Conservation (phyloP, 257 asterid species). For the Ajuga chamaepitys region DNA sequence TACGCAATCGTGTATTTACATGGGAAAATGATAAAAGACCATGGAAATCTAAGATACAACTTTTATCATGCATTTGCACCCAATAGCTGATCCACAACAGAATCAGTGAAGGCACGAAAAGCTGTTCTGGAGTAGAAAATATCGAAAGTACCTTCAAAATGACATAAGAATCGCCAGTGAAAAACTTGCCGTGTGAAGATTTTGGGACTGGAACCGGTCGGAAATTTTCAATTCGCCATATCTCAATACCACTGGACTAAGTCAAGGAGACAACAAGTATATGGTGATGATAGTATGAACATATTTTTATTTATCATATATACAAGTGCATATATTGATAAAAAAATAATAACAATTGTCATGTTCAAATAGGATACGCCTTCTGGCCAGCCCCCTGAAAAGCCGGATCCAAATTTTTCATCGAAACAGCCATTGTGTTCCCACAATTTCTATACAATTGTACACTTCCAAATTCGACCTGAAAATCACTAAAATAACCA, state of each 20-base stretch:
- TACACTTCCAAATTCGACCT: conserved; percentile 26
- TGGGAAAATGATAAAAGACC: neutral
- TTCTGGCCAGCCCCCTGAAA: conserved; percentile 96
- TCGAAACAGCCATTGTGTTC: conserved; percentile 74
- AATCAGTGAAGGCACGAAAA: neutral
- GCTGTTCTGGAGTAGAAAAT: neutral
- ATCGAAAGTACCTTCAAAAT: conserved; percentile 57
- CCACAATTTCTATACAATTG: conserved; percentile 14
- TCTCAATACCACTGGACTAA: conserved; percentile 67
- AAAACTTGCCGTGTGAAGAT: conserved; percentile 76
- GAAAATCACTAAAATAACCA: conserved; percentile 14
- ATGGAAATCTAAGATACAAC: neutral
- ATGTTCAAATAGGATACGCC: conserved; percentile 67
- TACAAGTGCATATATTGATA: too few relatives aligned
- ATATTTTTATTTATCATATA: neutral
- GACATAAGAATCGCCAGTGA: conserved; percentile 79
- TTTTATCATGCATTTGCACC: neutral
- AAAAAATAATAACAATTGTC: neutral
- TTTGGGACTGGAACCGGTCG: conserved; percentile 59
- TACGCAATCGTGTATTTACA: conserved; percentile 7
- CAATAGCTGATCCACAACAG: neutral
- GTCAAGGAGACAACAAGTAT: conserved; percentile 49
- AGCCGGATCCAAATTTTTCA: conserved; percentile 88
- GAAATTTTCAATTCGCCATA: conserved; percentile 88
- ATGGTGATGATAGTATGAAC: conserved; percentile 13